Percentiles rank a stretch among this genome's conserved stretches.
phyloP scores from a whole-genome alignment of 164 flowering plant species.

The Macadamia integrifolia region DNA sequence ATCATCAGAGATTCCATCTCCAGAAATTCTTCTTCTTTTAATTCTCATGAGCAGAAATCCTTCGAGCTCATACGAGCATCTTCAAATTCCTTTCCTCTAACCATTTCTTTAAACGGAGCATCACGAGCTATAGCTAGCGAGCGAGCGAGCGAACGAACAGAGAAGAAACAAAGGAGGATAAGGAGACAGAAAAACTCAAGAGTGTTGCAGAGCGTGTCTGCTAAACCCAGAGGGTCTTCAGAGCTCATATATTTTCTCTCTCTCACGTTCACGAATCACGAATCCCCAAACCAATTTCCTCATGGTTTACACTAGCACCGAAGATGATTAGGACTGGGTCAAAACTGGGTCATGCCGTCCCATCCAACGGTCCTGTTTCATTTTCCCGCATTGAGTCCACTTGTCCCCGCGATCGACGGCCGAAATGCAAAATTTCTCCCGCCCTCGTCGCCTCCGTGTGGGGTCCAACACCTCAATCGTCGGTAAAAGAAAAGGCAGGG shows the following conservation, averaged over 20 bases:
- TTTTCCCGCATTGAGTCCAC: not conserved
- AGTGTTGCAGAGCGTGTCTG: constrained; percentile 43
- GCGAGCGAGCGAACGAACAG: no score
- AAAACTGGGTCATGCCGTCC: not conserved
- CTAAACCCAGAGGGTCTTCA: constrained; percentile 12
- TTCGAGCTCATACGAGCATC: no score
- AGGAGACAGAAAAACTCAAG: constrained; percentile 21
- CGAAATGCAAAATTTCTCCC: constrained; percentile 12
- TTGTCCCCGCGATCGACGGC: constrained; percentile 24
- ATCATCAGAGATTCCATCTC: no score
- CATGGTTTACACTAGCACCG: constrained; percentile 2
- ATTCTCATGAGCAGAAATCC: no score
- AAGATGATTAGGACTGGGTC: constrained; percentile 7
- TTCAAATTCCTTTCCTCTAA: no score
- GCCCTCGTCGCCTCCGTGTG: constrained; percentile 20
- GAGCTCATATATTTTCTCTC: constrained; percentile 5
- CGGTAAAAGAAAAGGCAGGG: constrained; percentile 12
- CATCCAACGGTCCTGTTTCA: constrained; percentile 7
- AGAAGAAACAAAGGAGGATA: constrained; percentile 1
- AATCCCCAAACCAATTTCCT: no score
- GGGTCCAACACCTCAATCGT: constrained; percentile 15
- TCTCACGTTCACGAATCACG: constrained; percentile 4
- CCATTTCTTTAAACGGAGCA: no score
- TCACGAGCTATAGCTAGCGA: not conserved
- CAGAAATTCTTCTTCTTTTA: no score